Conservation (phyloP, 805 yeast genomes). For the Wickerhamomyces tratensis region DNA sequence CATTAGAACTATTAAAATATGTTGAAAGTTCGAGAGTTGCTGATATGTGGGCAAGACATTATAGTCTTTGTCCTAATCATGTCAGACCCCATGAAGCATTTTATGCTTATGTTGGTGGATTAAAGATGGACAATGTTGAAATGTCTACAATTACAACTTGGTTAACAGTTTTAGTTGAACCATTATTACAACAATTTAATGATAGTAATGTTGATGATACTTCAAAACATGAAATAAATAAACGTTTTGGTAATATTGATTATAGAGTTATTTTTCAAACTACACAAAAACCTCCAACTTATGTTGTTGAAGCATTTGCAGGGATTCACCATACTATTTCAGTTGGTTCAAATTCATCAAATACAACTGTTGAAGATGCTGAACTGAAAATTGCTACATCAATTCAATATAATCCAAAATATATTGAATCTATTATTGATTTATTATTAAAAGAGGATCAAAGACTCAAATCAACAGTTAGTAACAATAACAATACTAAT, state of each 20-base stretch:
- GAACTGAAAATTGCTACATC: not conserved
- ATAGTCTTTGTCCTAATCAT: not conserved
- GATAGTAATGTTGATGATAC: not conserved
- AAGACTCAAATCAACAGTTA: too few species aligned
- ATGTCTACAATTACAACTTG: constrained; percentile 2
- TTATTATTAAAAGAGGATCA: too few species aligned
- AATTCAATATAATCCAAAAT: not conserved
- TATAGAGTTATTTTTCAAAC: not conserved
- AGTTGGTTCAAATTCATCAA: not conserved
- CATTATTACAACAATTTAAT: constrained; percentile 1
- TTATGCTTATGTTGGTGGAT: constrained; percentile 5
- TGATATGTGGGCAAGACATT: constrained; percentile 2
- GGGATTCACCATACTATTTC: not conserved
- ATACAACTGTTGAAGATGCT: not conserved
- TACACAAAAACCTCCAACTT: not conserved
- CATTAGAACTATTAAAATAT: constrained; percentile 1
- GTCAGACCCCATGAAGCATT: constrained; percentile 2
- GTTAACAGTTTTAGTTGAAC: constrained; percentile 4
- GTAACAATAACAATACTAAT: too few species aligned
- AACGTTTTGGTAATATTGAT: not conserved
- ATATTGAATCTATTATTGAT: too few species aligned
- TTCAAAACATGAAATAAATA: constrained; percentile 1
- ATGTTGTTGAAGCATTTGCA: not conserved
- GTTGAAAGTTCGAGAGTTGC: constrained; percentile 1
- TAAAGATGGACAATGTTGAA: not conserved